Conservation (phyloP, 805 yeast genomes). For the Zygoascus ofunaensis region DNA sequence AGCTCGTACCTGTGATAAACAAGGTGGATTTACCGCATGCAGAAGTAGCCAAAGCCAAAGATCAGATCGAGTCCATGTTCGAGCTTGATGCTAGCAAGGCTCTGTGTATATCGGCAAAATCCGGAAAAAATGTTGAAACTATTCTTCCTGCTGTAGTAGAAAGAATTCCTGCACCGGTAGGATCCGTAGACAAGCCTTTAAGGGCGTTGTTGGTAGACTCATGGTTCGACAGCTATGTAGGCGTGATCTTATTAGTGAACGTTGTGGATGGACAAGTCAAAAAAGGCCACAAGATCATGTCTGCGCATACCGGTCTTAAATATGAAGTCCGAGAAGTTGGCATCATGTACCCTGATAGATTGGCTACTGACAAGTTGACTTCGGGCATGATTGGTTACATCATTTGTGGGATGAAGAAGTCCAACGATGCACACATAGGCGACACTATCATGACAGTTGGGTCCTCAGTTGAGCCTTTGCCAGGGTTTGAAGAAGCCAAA, state of each 20-base stretch:
- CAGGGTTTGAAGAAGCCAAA: constrained; percentile 93
- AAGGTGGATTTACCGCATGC: constrained; percentile 87
- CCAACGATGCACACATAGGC: constrained; percentile 81
- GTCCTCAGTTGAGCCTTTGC: constrained; percentile 60
- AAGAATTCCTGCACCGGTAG: constrained; percentile 71
- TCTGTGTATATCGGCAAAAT: constrained; percentile 83
- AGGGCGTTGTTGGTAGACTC: constrained; percentile 87
- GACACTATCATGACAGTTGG: constrained; percentile 66
- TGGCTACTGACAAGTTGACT: constrained; percentile 49
- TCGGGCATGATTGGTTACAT: constrained; percentile 96
- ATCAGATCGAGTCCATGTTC: constrained; percentile 77
- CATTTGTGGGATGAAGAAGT: constrained; percentile 88
- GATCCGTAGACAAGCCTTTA: constrained; percentile 43
- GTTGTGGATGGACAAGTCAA: constrained; percentile 74
- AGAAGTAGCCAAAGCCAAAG: constrained; percentile 68
- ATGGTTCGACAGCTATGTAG: constrained; percentile 91
- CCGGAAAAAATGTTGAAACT: constrained; percentile 69
- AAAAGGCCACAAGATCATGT: constrained; percentile 64
- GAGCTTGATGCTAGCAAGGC: constrained; percentile 69
- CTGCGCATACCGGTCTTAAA: constrained; percentile 65
- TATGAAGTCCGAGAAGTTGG: constrained; percentile 92
- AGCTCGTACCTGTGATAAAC: constrained; percentile 80
- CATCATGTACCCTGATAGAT: constrained; percentile 85
- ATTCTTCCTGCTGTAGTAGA: constrained; percentile 77
- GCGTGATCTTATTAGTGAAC: constrained; percentile 78